Conservation (phyloP, 306 rosid species). For the Arachis hypogaea region DNA sequence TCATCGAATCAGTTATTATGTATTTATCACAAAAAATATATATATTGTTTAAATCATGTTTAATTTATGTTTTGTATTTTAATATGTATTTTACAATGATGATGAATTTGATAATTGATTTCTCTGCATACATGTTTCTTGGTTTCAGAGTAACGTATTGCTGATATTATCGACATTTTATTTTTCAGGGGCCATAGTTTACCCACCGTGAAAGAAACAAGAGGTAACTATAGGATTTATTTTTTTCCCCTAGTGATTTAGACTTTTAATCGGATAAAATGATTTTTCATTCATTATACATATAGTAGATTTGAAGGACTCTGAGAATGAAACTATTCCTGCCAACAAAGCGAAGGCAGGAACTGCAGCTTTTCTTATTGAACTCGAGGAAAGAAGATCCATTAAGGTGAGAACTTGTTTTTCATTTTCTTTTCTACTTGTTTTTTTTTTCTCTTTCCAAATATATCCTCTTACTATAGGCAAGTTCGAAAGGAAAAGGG, state of each 20-base stretch:
- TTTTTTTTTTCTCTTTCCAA: no score
- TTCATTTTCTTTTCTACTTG: not conserved
- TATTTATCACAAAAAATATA: no score
- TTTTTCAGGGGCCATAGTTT: conserved; percentile 46
- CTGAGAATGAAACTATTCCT: conserved; percentile 48
- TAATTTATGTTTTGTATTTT: no score
- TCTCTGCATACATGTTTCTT: no score
- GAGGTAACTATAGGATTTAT: conserved; percentile 41
- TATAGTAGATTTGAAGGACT: conserved; percentile 47
- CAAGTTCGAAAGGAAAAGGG: no score
- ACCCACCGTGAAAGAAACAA: conserved; percentile 36
- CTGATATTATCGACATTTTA: conserved; percentile 32
- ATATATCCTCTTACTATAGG: no score
- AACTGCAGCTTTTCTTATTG: conserved; percentile 75
- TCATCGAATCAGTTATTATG: no score
- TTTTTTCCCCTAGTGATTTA: not conserved
- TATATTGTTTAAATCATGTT: no score
- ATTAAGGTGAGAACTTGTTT: conserved; percentile 63
- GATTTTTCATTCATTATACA: conserved; percentile 25
- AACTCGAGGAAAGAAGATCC: conserved; percentile 76
- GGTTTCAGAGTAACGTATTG: no score
- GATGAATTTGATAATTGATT: no score
- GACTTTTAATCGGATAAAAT: conserved; percentile 5
- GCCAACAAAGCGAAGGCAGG: conserved; percentile 61
- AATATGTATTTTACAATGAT: no score